A percentile compares a stretch with the other conserved stretches of the same genome.
Conservation (phyloP, 306 rosid species). For the Hippophae gyantsensis region DNA sequence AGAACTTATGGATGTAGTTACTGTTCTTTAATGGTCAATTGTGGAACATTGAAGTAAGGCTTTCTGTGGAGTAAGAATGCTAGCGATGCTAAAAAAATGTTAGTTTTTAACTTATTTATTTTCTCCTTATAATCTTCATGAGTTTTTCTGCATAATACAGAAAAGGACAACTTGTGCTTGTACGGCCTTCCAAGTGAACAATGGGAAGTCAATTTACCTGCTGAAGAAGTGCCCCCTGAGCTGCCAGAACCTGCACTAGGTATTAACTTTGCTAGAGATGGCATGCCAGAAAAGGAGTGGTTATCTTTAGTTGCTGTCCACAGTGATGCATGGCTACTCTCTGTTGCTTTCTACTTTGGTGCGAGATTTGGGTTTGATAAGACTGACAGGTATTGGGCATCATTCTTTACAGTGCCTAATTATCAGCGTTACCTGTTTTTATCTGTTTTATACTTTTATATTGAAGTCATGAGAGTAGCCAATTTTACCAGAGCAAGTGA, state of each 20-base stretch:
- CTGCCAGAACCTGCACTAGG: conserved; percentile 94
- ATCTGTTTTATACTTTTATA: background rate
- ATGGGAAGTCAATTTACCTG: conserved; percentile 97
- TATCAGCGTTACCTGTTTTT: background rate
- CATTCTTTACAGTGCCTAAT: background rate
- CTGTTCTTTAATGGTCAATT: too few species aligned
- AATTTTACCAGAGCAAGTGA: too few species aligned
- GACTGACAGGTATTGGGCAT: conserved; percentile 52
- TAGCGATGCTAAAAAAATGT: too few species aligned
- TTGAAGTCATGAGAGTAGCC: too few species aligned
- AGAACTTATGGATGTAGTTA: too few species aligned
- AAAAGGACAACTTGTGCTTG: conserved; percentile 87
- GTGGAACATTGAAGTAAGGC: too few species aligned
- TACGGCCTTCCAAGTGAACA: conserved; percentile 81
- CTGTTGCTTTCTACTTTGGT: conserved; percentile 87
- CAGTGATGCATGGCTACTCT: conserved; percentile 91
- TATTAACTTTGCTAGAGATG: conserved; percentile 91
- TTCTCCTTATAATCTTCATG: conserved; percentile 8
- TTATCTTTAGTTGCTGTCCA: conserved; percentile 85
- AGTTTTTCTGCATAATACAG: conserved; percentile 34
- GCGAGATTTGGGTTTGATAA: conserved; percentile 87
- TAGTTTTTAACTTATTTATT: background rate
- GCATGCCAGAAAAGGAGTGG: conserved; percentile 92
- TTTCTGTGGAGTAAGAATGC: too few species aligned
- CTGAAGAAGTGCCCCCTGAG: conserved; percentile 96